These are phyloP conservation scores for Pilatotrama ljubarskyi DNA, from an alignment of 768 basidiomycete species.

Conservation along the genomic window DNA sequence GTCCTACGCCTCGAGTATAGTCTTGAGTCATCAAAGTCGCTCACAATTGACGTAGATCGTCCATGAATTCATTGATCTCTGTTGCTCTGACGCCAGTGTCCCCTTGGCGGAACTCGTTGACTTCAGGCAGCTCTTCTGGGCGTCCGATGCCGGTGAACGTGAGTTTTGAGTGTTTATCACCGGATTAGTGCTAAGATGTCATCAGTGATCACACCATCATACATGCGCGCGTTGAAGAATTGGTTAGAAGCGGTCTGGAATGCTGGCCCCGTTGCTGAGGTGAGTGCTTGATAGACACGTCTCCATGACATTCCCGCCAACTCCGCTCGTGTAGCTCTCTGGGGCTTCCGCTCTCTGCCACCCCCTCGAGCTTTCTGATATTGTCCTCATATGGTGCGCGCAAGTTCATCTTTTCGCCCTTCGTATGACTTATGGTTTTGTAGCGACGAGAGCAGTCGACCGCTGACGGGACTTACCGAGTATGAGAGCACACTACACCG, in stretches of 20 bases:
- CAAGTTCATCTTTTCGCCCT: no score
- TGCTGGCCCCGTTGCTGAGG: background rate
- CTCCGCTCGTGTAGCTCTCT: background rate
- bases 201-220: conserved; percentile 18
- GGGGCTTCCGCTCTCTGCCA: conserved; percentile 23
- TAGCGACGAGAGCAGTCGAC: conserved; percentile 6
- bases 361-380: conserved; percentile 22
- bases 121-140: conserved; percentile 63
- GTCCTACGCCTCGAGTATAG: background rate
- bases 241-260: conserved; percentile 57
- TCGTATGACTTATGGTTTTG: background rate
- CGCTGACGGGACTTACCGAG: conserved; percentile 4
- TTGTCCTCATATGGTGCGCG: conserved; percentile 21
- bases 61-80: conserved; percentile 41
- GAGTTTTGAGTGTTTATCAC: conserved; percentile 14
- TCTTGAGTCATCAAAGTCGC: background rate
- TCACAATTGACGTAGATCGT: conserved; percentile 17
- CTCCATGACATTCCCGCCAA: background rate
- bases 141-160: conserved; percentile 43
- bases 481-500: conserved; percentile 18
- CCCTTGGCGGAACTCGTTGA: conserved; percentile 48
- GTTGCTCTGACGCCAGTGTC: conserved; percentile 34
- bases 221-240: conserved; percentile 40
- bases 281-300: background rate
- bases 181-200: background rate